Evolutionary conservation across 2,329 filamentous ascomycete genomes (phyloP).

Genomic region (Fusarium sp.): DNA sequence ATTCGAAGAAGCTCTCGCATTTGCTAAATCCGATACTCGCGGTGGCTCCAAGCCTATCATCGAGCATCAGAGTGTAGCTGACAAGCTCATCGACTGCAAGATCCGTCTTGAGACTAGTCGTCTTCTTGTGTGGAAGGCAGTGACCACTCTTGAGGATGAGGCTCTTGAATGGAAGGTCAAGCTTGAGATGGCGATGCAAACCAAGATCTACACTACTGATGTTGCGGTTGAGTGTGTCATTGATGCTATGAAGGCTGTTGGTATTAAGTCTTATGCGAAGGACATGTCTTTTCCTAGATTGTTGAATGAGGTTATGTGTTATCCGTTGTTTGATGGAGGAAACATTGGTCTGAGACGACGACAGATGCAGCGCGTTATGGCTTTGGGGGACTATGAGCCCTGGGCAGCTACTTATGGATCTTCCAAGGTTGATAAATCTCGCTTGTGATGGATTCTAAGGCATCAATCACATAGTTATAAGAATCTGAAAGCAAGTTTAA

Average conservation of each 20-base stretch:
- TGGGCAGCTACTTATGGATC: background rate
- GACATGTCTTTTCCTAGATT: background rate
- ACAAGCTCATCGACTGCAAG: constrained; percentile 11
- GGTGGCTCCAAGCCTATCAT: constrained; percentile 2
- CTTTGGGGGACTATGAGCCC: background rate
- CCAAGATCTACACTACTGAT: constrained; percentile 2
- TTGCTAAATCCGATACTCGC: background rate
- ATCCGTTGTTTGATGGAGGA: constrained; percentile 10
- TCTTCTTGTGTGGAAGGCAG: background rate
- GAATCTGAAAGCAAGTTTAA: too few species aligned
- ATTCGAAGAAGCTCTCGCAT: background rate
- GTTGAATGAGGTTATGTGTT: constrained; percentile 1
- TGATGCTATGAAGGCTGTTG: constrained; percentile 3
- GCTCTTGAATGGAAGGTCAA: background rate
- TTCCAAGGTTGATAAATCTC: background rate
- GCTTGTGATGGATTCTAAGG: too few species aligned
- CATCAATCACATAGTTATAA: too few species aligned
- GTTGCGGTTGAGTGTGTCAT: background rate
- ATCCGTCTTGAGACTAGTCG: background rate
- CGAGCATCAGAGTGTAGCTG: constrained; percentile 7
- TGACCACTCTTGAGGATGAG: background rate
- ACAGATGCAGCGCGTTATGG: background rate
- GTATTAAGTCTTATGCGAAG: background rate
- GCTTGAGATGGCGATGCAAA: background rate
- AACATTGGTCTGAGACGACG: constrained; percentile 1